Evolutionary conservation across 2,329 filamentous ascomycete genomes (phyloP).

Genomic region (Dactylonectria estremocensis): DNA sequence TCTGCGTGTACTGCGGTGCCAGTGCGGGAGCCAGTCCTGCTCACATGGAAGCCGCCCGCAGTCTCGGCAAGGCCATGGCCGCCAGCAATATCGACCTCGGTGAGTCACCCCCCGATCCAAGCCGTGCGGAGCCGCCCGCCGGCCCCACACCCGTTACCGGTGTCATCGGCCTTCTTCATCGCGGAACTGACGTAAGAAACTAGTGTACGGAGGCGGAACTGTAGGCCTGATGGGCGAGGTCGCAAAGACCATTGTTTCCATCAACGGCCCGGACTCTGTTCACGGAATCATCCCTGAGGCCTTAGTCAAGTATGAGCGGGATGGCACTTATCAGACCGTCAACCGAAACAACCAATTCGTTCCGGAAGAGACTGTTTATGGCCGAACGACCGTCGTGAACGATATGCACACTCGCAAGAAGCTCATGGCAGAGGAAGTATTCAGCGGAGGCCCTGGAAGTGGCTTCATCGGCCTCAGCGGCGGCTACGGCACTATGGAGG

Average conservation of each 20-base stretch:
- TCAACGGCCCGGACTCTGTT: conserved; percentile 85
- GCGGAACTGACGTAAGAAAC: conserved; percentile 6
- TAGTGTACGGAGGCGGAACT: conserved; percentile 95
- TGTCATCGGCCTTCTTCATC: not conserved
- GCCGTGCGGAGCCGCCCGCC: conserved; percentile 6
- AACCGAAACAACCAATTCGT: conserved; percentile 68
- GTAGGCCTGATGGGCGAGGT: conserved; percentile 96
- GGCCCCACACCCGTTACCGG: not conserved
- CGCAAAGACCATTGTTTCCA: conserved; percentile 85
- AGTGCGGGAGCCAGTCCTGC: conserved; percentile 79
- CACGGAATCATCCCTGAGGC: conserved; percentile 95
- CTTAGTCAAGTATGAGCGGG: conserved; percentile 84
- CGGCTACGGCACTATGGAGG: conserved; percentile 95
- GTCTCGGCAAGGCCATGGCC: conserved; percentile 82
- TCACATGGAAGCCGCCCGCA: conserved; percentile 84
- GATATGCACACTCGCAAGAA: conserved; percentile 98
- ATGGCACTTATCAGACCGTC: conserved; percentile 67
- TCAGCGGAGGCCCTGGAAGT: conserved; percentile 83
- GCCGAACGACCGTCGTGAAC: conserved; percentile 87
- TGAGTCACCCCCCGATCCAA: conserved; percentile 51
- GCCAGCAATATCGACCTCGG: conserved; percentile 83
- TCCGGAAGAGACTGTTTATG: conserved; percentile 78
- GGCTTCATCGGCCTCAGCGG: conserved; percentile 92
- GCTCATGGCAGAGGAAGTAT: conserved; percentile 91
- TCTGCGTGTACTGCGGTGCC: conserved; percentile 96